Conservation (phyloP, 495 filamentous ascomycete species). For the Tuber microsphaerosporum region DNA sequence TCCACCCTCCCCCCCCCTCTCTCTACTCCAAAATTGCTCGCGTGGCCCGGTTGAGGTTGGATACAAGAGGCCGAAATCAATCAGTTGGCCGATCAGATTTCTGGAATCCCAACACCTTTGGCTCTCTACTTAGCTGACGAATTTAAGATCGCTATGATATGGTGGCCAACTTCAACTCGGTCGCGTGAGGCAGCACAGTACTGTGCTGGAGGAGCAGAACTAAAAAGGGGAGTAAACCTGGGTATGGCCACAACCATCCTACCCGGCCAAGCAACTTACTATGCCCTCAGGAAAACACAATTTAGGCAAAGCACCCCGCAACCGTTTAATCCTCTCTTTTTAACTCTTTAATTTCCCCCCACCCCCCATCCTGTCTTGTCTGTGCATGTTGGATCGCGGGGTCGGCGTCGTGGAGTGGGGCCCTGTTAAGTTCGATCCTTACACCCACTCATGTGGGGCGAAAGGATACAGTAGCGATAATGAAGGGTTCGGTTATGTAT, state of each 20-base stretch:
- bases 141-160: neutral
- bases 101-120: neutral
- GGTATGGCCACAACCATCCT: neutral
- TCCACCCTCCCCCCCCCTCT: neutral
- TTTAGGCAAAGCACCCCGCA: neutral
- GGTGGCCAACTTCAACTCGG: neutral
- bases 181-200: neutral
- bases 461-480: neutral
- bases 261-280: neutral
- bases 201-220: neutral
- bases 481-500: conserved; percentile 2
- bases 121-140: neutral
- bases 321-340: neutral
- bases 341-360: neutral
- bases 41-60: neutral
- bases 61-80: neutral
- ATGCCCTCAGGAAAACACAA: neutral
- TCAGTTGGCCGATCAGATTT: neutral
- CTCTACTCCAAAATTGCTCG: neutral
- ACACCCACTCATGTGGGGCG: neutral
- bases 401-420: neutral
- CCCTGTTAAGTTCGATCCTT: neutral
- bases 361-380: neutral
- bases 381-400: neutral
- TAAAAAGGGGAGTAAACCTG: neutral